These are phyloP conservation scores for Lotmaria passim DNA, from an alignment of 208 protist species.

Conservation along the genomic window DNA sequence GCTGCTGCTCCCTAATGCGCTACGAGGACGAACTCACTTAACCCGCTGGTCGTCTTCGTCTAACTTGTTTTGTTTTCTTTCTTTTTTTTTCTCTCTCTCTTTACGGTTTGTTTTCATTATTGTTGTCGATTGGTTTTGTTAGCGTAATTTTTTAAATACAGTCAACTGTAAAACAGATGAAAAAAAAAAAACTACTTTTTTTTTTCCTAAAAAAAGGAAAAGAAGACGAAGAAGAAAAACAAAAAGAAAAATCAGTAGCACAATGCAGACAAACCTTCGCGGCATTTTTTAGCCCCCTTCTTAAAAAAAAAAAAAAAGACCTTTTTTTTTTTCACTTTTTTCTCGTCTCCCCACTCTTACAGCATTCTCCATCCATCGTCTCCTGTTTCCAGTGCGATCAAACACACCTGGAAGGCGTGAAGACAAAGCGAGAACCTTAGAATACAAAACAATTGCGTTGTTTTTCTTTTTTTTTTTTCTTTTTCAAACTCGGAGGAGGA, in stretches of 20 bases:
- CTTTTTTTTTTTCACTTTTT: background rate
- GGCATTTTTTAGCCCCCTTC: constrained; percentile 2
- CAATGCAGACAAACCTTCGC: constrained; percentile 2
- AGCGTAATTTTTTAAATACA: background rate
- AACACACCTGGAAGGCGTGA: constrained; percentile 9
- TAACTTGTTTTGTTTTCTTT: background rate
- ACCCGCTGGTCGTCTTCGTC: background rate
- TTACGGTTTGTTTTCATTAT: background rate
- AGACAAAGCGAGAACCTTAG: constrained; percentile 8
- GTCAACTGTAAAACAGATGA: background rate
- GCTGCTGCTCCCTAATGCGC: too few species aligned
- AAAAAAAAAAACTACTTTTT: constrained; percentile 15
- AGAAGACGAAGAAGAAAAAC: constrained; percentile 29
- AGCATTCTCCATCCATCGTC: background rate
- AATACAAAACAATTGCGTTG: background rate
- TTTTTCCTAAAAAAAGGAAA: constrained; percentile 15
- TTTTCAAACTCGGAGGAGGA: background rate
- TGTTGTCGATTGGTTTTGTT: constrained; percentile 7
- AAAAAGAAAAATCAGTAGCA: constrained; percentile 9
- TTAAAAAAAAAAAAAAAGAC: too few species aligned
- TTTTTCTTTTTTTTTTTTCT: constrained; percentile 2
- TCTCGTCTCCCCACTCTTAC: background rate
- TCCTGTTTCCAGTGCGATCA: constrained; percentile 12
- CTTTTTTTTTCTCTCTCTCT: background rate
- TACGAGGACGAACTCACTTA: too few species aligned